Evolutionary conservation across 176 grass and related monocot species (phyloP).

Genomic region (Canna indica): DNA sequence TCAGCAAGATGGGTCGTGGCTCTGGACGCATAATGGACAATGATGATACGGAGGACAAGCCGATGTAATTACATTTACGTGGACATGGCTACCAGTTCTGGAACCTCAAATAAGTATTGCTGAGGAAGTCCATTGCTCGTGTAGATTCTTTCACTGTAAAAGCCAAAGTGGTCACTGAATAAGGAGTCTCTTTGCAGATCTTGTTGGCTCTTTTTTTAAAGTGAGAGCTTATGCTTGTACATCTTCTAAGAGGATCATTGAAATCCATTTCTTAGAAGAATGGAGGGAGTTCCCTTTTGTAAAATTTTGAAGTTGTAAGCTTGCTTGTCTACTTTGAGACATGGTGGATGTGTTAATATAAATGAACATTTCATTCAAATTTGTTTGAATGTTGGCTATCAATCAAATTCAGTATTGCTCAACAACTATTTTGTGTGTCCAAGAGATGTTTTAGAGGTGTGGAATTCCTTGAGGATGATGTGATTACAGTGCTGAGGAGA

Average conservation of each 20-base stretch:
- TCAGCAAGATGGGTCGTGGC: constrained; percentile 68
- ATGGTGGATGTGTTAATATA: not conserved
- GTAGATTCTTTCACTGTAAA: constrained; percentile 5
- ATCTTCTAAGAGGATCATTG: not conserved
- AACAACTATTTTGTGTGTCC: not conserved
- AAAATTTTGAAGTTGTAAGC: not conserved
- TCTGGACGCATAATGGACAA: constrained; percentile 23
- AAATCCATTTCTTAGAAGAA: not conserved
- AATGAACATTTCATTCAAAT: not conserved
- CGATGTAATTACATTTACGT: not conserved
- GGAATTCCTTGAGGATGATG: not conserved
- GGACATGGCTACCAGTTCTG: not conserved
- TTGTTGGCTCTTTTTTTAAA: not conserved
- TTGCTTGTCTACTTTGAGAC: not conserved
- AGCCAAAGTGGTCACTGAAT: not conserved
- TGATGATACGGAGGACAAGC: constrained; percentile 27
- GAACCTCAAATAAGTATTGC: not conserved
- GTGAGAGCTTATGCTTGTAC: not conserved
- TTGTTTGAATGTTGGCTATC: not conserved
- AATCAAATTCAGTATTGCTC: not conserved
- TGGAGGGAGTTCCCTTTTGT: not conserved
- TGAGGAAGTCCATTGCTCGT: not conserved
- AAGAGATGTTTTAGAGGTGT: not conserved
- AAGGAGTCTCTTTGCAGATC: too few species aligned
- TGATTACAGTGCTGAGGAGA: not conserved